Conservation (phyloP, 129 eudicot species). For the Artemisia annua region DNA sequence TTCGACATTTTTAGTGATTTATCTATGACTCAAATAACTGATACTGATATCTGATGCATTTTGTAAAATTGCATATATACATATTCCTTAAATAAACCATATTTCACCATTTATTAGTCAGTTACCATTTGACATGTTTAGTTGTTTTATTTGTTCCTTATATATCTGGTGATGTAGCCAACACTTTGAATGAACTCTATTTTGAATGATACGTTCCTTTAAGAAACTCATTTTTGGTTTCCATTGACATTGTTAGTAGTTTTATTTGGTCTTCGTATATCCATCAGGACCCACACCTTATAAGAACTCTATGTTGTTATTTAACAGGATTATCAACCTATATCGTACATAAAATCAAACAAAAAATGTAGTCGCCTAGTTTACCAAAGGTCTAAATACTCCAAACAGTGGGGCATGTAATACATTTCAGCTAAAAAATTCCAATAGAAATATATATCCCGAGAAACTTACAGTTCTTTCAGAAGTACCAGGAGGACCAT, state of each 20-base stretch:
- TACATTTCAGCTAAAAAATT: neutral
- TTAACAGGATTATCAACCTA: neutral
- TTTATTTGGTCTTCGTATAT: constrained; percentile 12
- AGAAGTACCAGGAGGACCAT: constrained; percentile 85
- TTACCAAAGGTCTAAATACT: no score
- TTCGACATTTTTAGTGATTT: no score
- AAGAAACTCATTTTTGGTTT: constrained; percentile 7
- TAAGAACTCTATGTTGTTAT: neutral
- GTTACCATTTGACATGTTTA: neutral
- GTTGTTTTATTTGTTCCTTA: constrained; percentile 14
- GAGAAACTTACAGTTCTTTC: constrained; percentile 89
- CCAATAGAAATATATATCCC: neutral
- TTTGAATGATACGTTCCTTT: constrained; percentile 18
- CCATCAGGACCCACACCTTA: constrained; percentile 7
- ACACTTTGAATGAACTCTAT: neutral
- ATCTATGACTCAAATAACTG: no score
- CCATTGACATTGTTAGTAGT: constrained; percentile 20
- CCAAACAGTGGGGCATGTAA: no score
- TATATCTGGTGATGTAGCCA: neutral
- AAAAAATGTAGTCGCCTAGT: neutral
- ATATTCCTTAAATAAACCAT: no score
- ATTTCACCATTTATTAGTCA: no score
- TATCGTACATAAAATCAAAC: constrained; percentile 5
- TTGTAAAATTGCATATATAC: neutral
- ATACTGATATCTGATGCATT: neutral